These are phyloP conservation scores for Globisporangium parvum DNA, from an alignment of 352 stramenopile species.

Conservation along the genomic window DNA sequence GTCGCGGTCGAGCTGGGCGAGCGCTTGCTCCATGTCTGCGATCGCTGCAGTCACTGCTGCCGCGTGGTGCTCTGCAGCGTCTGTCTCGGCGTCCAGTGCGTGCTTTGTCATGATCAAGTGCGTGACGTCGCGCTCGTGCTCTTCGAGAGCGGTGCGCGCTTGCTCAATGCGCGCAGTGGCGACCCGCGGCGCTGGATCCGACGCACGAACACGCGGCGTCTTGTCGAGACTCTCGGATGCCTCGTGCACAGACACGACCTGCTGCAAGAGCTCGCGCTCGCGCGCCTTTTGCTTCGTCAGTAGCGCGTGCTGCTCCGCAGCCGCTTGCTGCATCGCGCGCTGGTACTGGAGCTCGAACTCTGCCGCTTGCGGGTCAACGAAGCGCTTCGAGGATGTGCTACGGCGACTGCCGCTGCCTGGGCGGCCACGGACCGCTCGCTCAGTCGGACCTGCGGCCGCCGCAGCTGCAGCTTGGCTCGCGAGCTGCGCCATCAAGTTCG, in stretches of 20 bases:
- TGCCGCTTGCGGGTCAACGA: conserved; percentile 18
- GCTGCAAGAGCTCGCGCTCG: conserved; percentile 45
- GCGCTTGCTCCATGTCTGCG: conserved; percentile 30
- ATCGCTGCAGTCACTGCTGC: conserved; percentile 25
- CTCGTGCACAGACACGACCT: conserved; percentile 37
- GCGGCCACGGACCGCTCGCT: not conserved
- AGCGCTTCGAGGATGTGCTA: conserved; percentile 2
- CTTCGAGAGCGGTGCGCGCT: conserved; percentile 19
- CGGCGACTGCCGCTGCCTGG: not conserved
- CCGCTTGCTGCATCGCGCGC: conserved; percentile 39
- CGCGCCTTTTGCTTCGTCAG: conserved; percentile 32
- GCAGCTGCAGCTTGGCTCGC: conserved; percentile 39
- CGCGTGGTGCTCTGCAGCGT: conserved; percentile 20
- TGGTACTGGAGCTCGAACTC: conserved; percentile 69
- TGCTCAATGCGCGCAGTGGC: conserved; percentile 4
- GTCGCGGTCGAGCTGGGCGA: conserved; percentile 28
- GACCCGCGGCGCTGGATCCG: not conserved
- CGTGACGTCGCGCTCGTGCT: conserved; percentile 28
- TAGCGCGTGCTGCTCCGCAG: conserved; percentile 37
- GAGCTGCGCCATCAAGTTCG: conserved; percentile 32
- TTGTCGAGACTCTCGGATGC: not conserved
- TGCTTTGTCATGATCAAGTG: conserved; percentile 44
- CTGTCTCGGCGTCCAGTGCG: conserved; percentile 23
- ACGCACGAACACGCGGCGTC: not conserved
- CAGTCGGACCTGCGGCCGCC: conserved; percentile 15